Base-by-base conservation (phyloP, 345 rosid genomes). In the Populus nigra region DNA sequence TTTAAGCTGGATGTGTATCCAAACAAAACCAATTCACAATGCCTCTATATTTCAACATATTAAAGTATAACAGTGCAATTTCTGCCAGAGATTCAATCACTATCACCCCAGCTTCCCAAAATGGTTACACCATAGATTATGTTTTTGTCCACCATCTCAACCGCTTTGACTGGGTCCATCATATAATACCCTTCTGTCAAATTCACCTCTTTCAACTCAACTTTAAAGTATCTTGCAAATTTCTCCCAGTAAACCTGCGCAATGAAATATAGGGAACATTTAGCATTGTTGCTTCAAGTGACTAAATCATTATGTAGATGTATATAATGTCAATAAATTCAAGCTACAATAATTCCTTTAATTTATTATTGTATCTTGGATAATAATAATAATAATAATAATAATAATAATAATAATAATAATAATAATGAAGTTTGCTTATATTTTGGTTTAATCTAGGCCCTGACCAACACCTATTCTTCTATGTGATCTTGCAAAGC, bases 141-240 rank as follows among this genome's bases (percentile, higher is more conserved):
- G 45, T 68, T 68, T 68, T 76, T 67, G 22, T 76, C 79, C 27
- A 70, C 74, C 74, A 59, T 77, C 61, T 69, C 79, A 15, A 77
- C 69, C 8, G 69, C 74, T 69, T 59, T 77, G 45, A 31, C 69
- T 0, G 69, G 75, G 45, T 77, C 74, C 74, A 70, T 77, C 61
- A 45, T 69, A 41, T 70, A 61, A 71, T 41, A 69, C 2, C 69
- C 75, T n/a, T 31, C 63, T 16, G 25, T 70, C 41, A 77, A 25
- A 43, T 61, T 77, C 67, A 77, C 79, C 62, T 70, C 69, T 65
- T 77, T 61, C 25, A 70, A 31, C 25, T 77, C 75, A 77, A 77
- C 79, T 61, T 77, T 69, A 9, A 77, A 77, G 74, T 70, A 77
- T 15, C 68, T 68, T 0, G 79, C 73, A 69, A 76, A 76, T 22